phyloP scores from a whole-genome alignment of 108 stramenopile genomes.

The Schizochytrium sp. region DNA sequence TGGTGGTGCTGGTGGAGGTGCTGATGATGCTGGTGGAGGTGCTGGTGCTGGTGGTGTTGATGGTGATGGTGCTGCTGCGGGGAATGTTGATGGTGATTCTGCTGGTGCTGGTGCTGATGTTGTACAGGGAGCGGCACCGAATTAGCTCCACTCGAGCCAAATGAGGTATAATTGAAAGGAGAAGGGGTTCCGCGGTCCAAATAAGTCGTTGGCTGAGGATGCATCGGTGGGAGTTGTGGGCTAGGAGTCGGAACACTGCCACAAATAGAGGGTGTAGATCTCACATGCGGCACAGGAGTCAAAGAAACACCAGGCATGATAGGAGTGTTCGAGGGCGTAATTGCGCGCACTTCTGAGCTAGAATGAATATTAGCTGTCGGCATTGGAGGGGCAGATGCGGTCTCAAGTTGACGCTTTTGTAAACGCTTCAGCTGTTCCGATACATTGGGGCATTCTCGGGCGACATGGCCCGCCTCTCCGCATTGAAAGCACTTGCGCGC shows the following conservation, averaged over 20 bases:
- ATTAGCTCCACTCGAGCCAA: constrained; percentile 17
- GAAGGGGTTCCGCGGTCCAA: constrained; percentile 22
- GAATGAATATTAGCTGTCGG: too few species aligned
- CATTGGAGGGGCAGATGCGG: constrained; percentile 1
- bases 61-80: too few species aligned
- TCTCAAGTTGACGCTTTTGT: constrained; percentile 46
- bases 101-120: constrained; percentile 19
- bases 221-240: constrained; percentile 23
- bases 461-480: constrained; percentile 56
- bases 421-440: constrained; percentile 6
- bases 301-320: not conserved
- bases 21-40: not conserved
- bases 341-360: not conserved
- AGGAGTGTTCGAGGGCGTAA: constrained; percentile 29
- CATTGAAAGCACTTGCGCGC: constrained; percentile 61
- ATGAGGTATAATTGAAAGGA: not conserved
- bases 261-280: constrained; percentile 39
- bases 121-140: constrained; percentile 50
- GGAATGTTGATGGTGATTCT: not conserved
- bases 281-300: constrained; percentile 5
- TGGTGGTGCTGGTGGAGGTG: not conserved
- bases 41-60: too few species aligned
- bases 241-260: constrained; percentile 14
- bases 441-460: constrained; percentile 51
- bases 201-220: constrained; percentile 14